Base-by-base conservation (phyloP, 78 protist genomes). In the Pigoraptor vietnamica region DNA sequence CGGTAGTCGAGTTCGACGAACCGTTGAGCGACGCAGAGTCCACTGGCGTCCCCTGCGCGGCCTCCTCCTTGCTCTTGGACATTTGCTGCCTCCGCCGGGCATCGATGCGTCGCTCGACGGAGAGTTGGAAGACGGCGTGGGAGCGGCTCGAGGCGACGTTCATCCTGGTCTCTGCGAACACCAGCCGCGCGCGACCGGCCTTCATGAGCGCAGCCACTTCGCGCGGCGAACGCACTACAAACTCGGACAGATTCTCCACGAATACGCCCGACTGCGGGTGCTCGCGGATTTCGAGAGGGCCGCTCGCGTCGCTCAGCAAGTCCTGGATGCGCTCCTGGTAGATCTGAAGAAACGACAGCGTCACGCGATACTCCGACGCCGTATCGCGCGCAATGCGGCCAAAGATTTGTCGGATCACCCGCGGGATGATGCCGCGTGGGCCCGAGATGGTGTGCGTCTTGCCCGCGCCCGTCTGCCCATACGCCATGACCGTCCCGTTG, bases 51-150 rank as follows among this genome's bases (percentile, higher is more conserved):
- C n/a, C n/a, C n/a, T n/a, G n/a, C n/a, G n/a, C n/a, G n/a, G n/a
- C n/a, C n/a, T n/a, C n/a, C n/a, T n/a, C n/a, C n/a, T n/a, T n/a
- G n/a, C n/a, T n/a, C n/a, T n/a, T n/a, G n/a, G n/a, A n/a, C n/a
- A n/a, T n/a, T n/a, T 48, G 67, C 67, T 48, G 67, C 67, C 14
- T 48, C 67, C 14, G 67, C 14, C 67, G 29, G 14, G 91, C 10
- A 91, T 89, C 81, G 25, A 35, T 37, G 14, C 89, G 25, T 79
- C 92, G 93, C 2, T 84, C 82, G 23, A 95, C 37, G n/a, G 34
- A 81, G 23, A 98, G 79, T 36, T 93, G 97, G 32, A 98, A 40
- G 10, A 99, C 97, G 0, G 99, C 99, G 79, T 99, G 99, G 24
- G 99, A 97, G 24, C 99, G 92, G 9, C 97, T 95, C 32, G 98